Percentiles rank a stretch among this genome's conserved stretches.
Evolutionary conservation across 2,329 filamentous ascomycete species (phyloP).

Genomic region (Aspergillus fructus): DNA sequence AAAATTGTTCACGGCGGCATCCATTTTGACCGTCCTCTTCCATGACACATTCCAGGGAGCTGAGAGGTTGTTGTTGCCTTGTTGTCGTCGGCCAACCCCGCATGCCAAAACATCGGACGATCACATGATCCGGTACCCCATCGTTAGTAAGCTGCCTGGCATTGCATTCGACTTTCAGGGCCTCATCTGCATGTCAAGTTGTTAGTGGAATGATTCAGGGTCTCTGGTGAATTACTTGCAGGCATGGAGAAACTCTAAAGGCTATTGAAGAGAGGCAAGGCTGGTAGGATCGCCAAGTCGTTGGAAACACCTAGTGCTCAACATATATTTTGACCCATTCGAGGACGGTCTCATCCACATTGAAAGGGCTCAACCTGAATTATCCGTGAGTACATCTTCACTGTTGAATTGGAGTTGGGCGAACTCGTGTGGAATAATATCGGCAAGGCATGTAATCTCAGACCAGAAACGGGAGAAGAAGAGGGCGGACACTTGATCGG

Average conservation of each 20-base stretch:
- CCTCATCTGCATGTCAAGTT: conserved; percentile 2
- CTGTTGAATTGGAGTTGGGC: no score
- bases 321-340: neutral
- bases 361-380: neutral
- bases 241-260: conserved; percentile 4
- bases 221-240: neutral
- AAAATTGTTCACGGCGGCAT: neutral
- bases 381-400: neutral
- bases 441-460: neutral
- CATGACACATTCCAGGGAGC: neutral
- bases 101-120: neutral
- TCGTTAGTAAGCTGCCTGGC: neutral
- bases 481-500: neutral
- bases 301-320: neutral
- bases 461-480: neutral
- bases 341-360: neutral
- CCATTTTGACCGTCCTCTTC: neutral
- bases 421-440: neutral
- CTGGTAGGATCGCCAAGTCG: neutral
- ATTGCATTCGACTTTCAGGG: neutral
- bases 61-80: conserved; percentile 1
- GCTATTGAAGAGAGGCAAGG: neutral
- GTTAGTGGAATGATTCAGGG: neutral
- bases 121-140: neutral
- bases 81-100: neutral